Evolutionary conservation across 2,329 filamentous ascomycete genomes (phyloP), one percentile per base, ranked within the genome.

Genomic region (Talaromyces rugulosus): DNA sequence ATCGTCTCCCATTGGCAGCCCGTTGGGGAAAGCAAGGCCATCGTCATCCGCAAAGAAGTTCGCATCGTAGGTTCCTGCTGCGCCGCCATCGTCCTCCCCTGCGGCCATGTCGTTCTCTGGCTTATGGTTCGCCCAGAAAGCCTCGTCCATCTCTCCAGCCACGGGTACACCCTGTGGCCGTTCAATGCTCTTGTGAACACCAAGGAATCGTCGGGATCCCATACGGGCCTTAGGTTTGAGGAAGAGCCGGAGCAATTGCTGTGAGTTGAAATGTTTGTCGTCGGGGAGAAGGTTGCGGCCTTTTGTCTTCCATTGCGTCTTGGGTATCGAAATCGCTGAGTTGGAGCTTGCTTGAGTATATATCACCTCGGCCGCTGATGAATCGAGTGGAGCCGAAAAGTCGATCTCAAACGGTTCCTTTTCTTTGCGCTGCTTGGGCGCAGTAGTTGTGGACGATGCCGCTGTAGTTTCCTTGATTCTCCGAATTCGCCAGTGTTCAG

Each of bases 401-500:
- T 98, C 90, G 65, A 99, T 96, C 71, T 95, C 90, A 72, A 99
- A 99, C 0, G 91, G 89, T 72, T 97, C 94, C 77, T 97, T 99
- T 75, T 98, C 95, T 76, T 97, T 98, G 65, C 92, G 86, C 69
- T 88, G 86, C 66, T 88, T 71, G 75, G 84, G 69, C 69, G 78
- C 74, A 5, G 75, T 64, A 56, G 59, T 72, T 18, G 71, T 67
- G 16, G 71, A 76, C 34, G 78, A 79, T 14, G 85, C 81, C 8
- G 84, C 80, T 7, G 86, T 82, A 75, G 93, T 81, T 61, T 87
- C 85, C 69, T 98, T 98, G 75, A 99, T 95, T 72, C 92, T 92
- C 65, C 91, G 86, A 72, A 99, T 98, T 67, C 94, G 89, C 95
- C 95, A 99, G 77, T 99, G 95, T 74, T 98, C 95, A n/a, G 95